Percentiles rank a stretch among this genome's conserved stretches.
phyloP scores from a whole-genome alignment of 768 basidiomycete genomes.

The Xerocomus potaroensis region DNA sequence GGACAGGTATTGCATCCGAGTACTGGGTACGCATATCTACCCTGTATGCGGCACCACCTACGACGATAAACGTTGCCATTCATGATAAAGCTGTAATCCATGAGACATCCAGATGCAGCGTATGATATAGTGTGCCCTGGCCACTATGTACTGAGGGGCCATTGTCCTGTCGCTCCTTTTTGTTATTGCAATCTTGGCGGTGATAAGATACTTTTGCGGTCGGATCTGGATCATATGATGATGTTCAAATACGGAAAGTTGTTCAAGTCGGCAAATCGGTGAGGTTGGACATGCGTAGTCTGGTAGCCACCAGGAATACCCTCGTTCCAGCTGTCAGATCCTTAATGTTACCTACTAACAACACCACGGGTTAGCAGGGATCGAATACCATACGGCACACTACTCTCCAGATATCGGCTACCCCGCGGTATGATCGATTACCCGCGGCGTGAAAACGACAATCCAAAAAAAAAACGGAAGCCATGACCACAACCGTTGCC shows the following conservation, averaged over 20 bases:
- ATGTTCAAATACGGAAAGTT: too few relatives aligned
- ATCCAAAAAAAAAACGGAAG: too few relatives aligned
- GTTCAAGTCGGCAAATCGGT: too few relatives aligned
- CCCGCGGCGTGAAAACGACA: slow-evolving; percentile 1
- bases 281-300: too few relatives aligned
- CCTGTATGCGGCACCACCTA: background rate
- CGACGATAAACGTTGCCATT: background rate
- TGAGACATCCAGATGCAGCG: background rate
- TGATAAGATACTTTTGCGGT: background rate
- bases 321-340: background rate
- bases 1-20: background rate
- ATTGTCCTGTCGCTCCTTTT: too few relatives aligned
- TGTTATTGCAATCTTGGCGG: background rate
- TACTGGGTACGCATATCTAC: background rate
- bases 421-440: background rate
- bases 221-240: background rate
- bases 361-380: background rate
- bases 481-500: too few relatives aligned
- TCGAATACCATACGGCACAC: background rate
- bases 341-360: background rate
- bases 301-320: too few relatives aligned
- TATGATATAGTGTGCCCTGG: background rate
- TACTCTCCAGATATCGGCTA: too few relatives aligned
- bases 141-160: too few relatives aligned
- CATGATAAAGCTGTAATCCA: background rate